Base-by-base conservation (phyloP, 805 yeast genomes). In the Kurtzmaniella cleridarum region DNA sequence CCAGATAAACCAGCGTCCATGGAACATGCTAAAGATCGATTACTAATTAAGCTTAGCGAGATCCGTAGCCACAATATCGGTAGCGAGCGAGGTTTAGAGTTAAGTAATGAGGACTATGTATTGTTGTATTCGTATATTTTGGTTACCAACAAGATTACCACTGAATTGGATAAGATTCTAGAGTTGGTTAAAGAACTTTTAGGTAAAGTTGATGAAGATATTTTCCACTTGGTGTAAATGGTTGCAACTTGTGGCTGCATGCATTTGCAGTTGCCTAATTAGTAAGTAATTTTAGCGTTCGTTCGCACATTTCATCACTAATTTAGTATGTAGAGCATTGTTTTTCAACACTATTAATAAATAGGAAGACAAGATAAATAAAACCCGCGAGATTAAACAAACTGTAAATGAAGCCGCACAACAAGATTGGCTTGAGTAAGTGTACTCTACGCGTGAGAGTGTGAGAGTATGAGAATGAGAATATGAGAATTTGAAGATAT, bases 1-100 rank as follows among this genome's bases (percentile, higher is more conserved):
- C 95, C 95, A 0, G 76, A 73, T 17, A 80, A 79, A 47, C 81
- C 90, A 1, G 91, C 93, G 0, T 79, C 86, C 0, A 81, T 88
- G 0, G 84, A 76, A 32, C 84, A 81, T 53, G 81, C 93, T 0
- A 76, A 80, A 48, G 86, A 81, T 44, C 59, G 89, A 27, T 67
- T 86, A 65, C 66, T 85, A 45, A 74, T 69, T 34, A 84, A 83
- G 48, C 63, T 85, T 45, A 78, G 75, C 43, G 79, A 76, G 42
- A 75, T 80, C 14, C 61, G 93, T 36, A 44, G 41, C 51, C 59
- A 40, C 49, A 62, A 32, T 53, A 32, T 38, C 3, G 39, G 38
- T 15, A 23, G 16, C 11, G 47, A 58, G 27, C 47, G 50, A 28
- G 57, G 60, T 6, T 56, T 62, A 31, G 44, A 52, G 14, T 54